Evolutionary conservation across 176 grass and related monocot genomes (phyloP), one percentile per base, ranked within the genome.

Genomic region (Juncus inflexus): DNA sequence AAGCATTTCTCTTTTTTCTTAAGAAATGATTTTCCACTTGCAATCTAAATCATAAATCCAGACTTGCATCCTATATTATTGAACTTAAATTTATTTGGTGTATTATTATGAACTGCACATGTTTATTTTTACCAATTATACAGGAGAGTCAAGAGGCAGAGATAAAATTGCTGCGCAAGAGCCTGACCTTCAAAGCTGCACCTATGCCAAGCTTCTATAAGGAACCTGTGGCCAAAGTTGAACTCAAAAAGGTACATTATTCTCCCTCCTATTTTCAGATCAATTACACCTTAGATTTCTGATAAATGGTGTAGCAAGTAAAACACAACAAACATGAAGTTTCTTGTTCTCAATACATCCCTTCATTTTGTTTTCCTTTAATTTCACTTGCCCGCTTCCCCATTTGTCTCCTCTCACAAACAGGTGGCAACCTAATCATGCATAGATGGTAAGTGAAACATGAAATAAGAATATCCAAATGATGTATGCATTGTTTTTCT

Each of bases 201-300:
- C 92, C 92, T 67, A 89, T 97, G 87, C 92, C 92, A 72, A 91
- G 70, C 77, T 97, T 97, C 82, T 97, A 97, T 65, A 86, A 97
- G 72, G 87, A 97, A 77, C 74, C 80, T 78, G 74, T 79, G 13
- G 84, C 87, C 43, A 97, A 89, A 97, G 79, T 73, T 72, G 92
- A 91, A 57, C 58, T 97, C 16, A 97, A 91, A 82, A 97, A 97
- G 92, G 92, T 97, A 86, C 8, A 10, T 50, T 69, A 39, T 69
- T 74, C 9, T 77, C 67, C 6, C 62, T 61, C 12, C 64, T 72
- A 13, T 50, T 66, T 13, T 52, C 58, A 51, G 13, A 14, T 38
- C 41, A 35, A 11, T 16, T 47, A 28, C 55, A 38, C 5, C 3
- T 55, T 69, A 19, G 5, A 28, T 40, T 69, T 50, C n/a, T 28